These are phyloP conservation scores for Chlorella vulgaris DNA, from an alignment of 139 green algal species.

Conservation along the genomic window DNA sequence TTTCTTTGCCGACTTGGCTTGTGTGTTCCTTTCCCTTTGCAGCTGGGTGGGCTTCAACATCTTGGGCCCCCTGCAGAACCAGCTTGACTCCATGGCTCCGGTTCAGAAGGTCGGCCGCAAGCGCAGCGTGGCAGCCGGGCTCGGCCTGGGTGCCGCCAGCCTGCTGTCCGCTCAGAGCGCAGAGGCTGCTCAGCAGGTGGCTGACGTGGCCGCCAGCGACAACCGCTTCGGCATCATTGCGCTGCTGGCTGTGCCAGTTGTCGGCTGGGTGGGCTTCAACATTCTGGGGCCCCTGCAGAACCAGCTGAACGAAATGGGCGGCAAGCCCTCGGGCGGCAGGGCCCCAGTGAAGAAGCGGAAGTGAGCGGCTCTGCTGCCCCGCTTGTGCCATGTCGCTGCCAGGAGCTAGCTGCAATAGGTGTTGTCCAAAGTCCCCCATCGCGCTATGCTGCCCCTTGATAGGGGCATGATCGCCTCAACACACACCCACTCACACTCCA, in stretches of 20 bases:
- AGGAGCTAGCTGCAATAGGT: too few relatives aligned
- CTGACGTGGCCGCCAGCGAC: slow-evolving; percentile 60
- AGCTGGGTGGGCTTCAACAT: slow-evolving; percentile 48
- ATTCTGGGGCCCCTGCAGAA: slow-evolving; percentile 36
- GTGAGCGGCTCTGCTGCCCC: slow-evolving; percentile 29
- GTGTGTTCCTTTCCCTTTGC: neutral
- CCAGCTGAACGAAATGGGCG: slow-evolving; percentile 36
- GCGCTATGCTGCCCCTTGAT: too few relatives aligned
- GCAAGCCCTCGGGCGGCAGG: slow-evolving; percentile 15
- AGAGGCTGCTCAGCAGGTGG: slow-evolving; percentile 76
- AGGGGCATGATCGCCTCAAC: too few relatives aligned
- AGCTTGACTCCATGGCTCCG: slow-evolving; percentile 29
- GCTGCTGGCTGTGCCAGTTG: slow-evolving; percentile 18
- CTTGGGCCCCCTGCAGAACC: slow-evolving; percentile 32
- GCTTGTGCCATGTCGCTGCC: too few relatives aligned
- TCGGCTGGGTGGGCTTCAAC: slow-evolving; percentile 45
- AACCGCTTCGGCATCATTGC: slow-evolving; percentile 26
- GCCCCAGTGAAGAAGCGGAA: neutral
- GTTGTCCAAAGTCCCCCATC: too few relatives aligned
- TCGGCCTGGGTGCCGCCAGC: slow-evolving; percentile 45
- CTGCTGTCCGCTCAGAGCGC: slow-evolving; percentile 54
- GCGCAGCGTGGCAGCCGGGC: slow-evolving; percentile 16
- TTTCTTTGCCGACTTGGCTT: neutral
- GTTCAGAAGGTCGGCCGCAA: slow-evolving; percentile 7
- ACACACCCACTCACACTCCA: too few relatives aligned